Evolutionary conservation across 1,284 basidiomycete genomes (phyloP), one percentile per base, ranked within the genome.

Genomic region (Moniliella sp.): DNA sequence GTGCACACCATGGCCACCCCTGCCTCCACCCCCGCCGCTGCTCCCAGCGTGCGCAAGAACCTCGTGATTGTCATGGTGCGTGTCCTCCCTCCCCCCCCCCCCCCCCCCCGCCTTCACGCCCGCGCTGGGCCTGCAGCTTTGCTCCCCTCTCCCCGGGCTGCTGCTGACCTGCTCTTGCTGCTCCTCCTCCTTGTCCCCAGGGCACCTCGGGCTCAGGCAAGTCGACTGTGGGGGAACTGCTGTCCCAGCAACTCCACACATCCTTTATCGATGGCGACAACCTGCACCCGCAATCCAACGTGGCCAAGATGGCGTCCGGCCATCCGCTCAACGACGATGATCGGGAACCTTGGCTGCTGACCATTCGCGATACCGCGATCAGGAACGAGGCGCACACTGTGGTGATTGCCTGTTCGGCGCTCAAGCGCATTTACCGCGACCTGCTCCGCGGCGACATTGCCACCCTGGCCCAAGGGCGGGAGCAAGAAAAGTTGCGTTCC

Each of bases 211-310:
- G 21, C 8, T 23, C 8, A 7, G 21, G 21, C 21, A 23, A 23
- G 21, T 7, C 21, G 8, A 23, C 21, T 23, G n/a, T 23, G 8
- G 7, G 8, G 21, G 7, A 7, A 7, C 7, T 23, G 8, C 21
- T 23, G 8, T 7, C 21, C 21, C n/a, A 7, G 21, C 7, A 23
- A n/a, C 21, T 23, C 21, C 8, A n/a, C 21, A 23, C n/a, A 23
- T 73, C 81, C 0, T 88, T 81, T 63, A 66, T 83, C 40, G 86
- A 93, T 52, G 86, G 78, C 23, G 86, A 93, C 58, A 75, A 78
- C 39, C 67, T 93, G 21, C 86, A 93, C 56, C 78, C 84, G 0
- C 51, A 66, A 9, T 59, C 68, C 4, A 91, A 91, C 60, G 71
- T 91, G 28, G 75, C 69, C 18, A 93, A 93, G 67, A 93, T 93